Evolutionary conservation across 2,329 filamentous ascomycete species (phyloP), one percentile per base, ranked within the genome.

Genomic region (Colletotrichum sp.): DNA sequence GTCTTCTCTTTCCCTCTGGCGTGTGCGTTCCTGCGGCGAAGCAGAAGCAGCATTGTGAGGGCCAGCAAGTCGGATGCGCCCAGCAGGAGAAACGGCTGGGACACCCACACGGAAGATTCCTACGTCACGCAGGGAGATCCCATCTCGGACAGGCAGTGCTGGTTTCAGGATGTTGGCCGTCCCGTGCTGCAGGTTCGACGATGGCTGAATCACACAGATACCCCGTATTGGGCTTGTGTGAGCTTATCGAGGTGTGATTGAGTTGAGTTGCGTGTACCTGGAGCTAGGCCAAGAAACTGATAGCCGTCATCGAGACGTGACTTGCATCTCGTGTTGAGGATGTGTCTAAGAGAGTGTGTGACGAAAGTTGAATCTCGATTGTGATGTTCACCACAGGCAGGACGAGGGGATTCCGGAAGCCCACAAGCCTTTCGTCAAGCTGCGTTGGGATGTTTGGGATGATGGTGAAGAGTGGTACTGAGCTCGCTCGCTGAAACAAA

Each of bases 111-210:
- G 55, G 70, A 73, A 64, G 64, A 73, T 64, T 73, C 58, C 43
- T 52, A 68, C 64, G 64, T 73, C 70, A 75, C 34, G 70, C 64
- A 75, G 73, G 70, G 73, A 75, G 73, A 69, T 69, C 73, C 70
- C 69, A 68, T 75, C 70, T 34, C 64, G 43, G 56, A 68, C 18
- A 58, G 64, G 64, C 73, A 69, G 58, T 66, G 70, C 58, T 66
- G 67, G 73, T 75, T 75, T 75, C 73, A 75, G 72, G 38, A 64
- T 62, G 73, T 69, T 75, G 70, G 64, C 58, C 34, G 64, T 65
- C 64, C 55, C 58, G 64, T 75, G 61, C 43, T 72, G 30, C 69
- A 64, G n/a, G 62, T 66, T 32, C 30, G 12, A 28, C 18, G 30
- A 32, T 56, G 18, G 55, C 34, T 16, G 55, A 38, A 52, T 58